phyloP scores from a whole-genome alignment of 139 green algal genomes.

The Coelastrella sp. region DNA sequence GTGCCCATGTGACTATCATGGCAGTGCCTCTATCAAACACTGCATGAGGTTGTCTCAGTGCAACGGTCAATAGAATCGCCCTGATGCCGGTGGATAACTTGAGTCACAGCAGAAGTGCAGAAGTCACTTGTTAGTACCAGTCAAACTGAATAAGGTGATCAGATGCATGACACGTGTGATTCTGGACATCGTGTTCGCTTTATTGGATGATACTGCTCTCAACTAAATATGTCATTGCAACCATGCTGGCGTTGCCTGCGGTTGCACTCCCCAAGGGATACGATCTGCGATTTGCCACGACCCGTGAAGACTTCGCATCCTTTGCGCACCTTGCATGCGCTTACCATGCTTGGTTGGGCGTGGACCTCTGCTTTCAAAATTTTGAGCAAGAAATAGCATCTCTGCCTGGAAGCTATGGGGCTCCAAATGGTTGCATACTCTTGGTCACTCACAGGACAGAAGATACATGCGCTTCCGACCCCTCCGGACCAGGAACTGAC shows the following conservation, averaged over 20 bases:
- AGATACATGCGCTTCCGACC: neutral
- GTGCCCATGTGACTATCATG: too few relatives aligned
- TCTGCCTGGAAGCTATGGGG: neutral
- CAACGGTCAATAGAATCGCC: too few relatives aligned
- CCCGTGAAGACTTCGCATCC: neutral
- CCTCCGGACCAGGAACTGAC: neutral
- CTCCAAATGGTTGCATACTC: neutral
- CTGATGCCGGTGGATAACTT: too few relatives aligned
- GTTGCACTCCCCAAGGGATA: neutral
- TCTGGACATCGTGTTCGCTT: too few relatives aligned
- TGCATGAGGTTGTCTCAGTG: too few relatives aligned
- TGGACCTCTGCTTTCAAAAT: slow-evolving; percentile 19
- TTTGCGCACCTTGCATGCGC: neutral
- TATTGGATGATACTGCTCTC: too few relatives aligned
- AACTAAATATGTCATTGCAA: too few relatives aligned
- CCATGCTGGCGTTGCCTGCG: neutral
- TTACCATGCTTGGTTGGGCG: neutral
- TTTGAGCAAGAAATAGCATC: slow-evolving; percentile 29
- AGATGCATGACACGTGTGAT: too few relatives aligned
- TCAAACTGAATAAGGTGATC: too few relatives aligned
- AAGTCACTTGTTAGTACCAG: too few relatives aligned
- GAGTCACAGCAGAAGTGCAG: too few relatives aligned
- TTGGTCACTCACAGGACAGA: neutral
- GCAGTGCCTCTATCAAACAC: too few relatives aligned
- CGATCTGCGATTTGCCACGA: neutral